Base-by-base conservation (phyloP, 805 yeast species). In the Myxozyma mucilagina region DNA sequence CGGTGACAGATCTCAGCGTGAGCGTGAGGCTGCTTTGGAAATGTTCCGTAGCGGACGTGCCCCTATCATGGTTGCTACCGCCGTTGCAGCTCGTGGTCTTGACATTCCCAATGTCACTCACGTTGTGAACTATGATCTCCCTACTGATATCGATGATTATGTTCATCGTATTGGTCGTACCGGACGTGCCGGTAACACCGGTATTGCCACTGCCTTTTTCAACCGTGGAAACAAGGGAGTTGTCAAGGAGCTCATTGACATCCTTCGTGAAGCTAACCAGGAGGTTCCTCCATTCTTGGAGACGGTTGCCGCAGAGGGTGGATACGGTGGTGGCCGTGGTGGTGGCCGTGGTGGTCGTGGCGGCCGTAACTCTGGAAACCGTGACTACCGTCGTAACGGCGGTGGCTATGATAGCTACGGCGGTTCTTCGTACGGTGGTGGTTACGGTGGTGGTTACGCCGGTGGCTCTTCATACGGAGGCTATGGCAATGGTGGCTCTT, bases 161-260 rank as follows among this genome's bases (percentile, higher is more conserved):
- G 99, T 94, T 62, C 99, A 94, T 82, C 89, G 99, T 82, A 94
- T 94, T 75, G 99, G 99, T 85, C 93, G 99, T 86, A 94, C 99
- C 74, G 99, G 99, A 80, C 94, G 99, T 86, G 99, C 99, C 72
- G 99, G 99, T 84, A 94, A 94, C 81, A 86, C 88, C 65, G 99
- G 99, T 89, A 82, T 89, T 71, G 97, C 99, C 68, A 92, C 97
- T 69, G 96, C 99, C 54, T 94, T 94, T 82, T 90, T 94, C 80
- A 94, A 94, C 87, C 89, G 98, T 80, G 88, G 87, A 76, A 94
- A 91, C 85, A 85, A 83, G 74, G 91, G 91, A 74, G 82, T 96
- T 71, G 93, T 85, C 68, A 89, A 89, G 76, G 97, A 91, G 66
- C 80, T 94, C 76, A 77, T 90, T 72, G 96, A 90, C 58, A 83